Evolutionary conservation across 108 stramenopile genomes (phyloP).

Genomic region (Pseudonitzschia multistriata): DNA sequence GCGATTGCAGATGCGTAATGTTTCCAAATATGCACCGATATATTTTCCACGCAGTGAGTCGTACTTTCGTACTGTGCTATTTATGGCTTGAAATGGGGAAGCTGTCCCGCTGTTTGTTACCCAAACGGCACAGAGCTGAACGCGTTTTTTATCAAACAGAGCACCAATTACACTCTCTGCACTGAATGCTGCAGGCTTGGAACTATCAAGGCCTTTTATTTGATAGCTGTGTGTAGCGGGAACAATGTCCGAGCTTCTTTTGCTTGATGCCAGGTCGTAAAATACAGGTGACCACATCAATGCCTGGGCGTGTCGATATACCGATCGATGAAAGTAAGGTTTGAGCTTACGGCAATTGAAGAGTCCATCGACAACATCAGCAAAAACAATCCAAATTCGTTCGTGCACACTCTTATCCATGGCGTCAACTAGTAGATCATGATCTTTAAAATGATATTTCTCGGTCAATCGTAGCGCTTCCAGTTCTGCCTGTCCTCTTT

Average conservation of each 20-base stretch:
- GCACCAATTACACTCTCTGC: slow-evolving; percentile 52
- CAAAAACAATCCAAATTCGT: slow-evolving; percentile 65
- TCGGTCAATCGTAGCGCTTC: slow-evolving; percentile 73
- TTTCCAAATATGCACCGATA: slow-evolving; percentile 63
- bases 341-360: slow-evolving; percentile 57
- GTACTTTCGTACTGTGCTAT: slow-evolving; percentile 76
- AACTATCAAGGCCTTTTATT: slow-evolving; percentile 55
- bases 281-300: slow-evolving; percentile 77
- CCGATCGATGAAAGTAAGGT: slow-evolving; percentile 81
- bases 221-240: slow-evolving; percentile 42
- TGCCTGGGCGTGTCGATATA: slow-evolving; percentile 79
- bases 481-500: slow-evolving; percentile 42
- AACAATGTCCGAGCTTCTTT: slow-evolving; percentile 46
- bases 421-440: background rate
- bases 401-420: background rate
- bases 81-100: slow-evolving; percentile 73
- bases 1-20: slow-evolving; percentile 41
- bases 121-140: slow-evolving; percentile 84
- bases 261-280: slow-evolving; percentile 45
- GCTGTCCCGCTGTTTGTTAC: slow-evolving; percentile 60
- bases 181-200: slow-evolving; percentile 48
- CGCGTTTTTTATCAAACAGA: slow-evolving; percentile 72
- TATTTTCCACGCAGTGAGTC: slow-evolving; percentile 82
- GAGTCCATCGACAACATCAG: slow-evolving; percentile 69
- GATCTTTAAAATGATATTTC: slow-evolving; percentile 36